phyloP scores from a whole-genome alignment of 2,329 filamentous ascomycete species.

The Magnaporthiopsis poae region DNA sequence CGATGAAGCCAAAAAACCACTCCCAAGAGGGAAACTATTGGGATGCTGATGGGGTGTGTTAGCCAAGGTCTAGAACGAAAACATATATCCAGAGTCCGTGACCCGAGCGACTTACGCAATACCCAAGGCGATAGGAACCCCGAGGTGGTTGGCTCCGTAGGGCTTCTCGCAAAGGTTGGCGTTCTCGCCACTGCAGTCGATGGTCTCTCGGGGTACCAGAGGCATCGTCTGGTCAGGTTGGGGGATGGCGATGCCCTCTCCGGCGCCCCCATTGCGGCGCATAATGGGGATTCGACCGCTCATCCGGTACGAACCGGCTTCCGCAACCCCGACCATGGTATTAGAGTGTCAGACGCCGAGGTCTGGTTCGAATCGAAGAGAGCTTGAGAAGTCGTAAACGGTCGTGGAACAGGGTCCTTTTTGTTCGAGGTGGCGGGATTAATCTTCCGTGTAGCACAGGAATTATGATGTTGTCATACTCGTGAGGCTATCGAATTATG shows the following conservation, averaged over 20 bases:
- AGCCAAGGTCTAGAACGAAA: constrained; percentile 6
- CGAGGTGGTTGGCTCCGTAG: constrained; percentile 42
- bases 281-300: constrained; percentile 19
- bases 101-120: constrained; percentile 49
- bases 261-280: constrained; percentile 9
- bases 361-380: background rate
- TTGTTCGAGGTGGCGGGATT: background rate
- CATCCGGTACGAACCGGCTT: constrained; percentile 17
- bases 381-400: background rate
- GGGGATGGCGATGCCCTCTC: background rate
- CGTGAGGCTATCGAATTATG: background rate
- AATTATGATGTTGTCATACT: background rate
- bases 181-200: constrained; percentile 16
- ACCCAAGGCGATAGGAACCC: constrained; percentile 58
- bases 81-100: background rate
- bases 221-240: background rate
- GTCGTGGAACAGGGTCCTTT: background rate
- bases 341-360: background rate
- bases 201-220: constrained; percentile 7
- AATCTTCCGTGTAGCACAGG: background rate
- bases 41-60: constrained; percentile 49
- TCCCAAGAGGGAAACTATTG: constrained; percentile 55
- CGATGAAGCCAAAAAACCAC: constrained; percentile 71
- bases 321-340: constrained; percentile 13
- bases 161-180: constrained; percentile 51